Evolutionary conservation across 495 filamentous ascomycete species (phyloP), one percentile per base, ranked within the genome.

Genomic region (Penicillium ochrochloron): DNA sequence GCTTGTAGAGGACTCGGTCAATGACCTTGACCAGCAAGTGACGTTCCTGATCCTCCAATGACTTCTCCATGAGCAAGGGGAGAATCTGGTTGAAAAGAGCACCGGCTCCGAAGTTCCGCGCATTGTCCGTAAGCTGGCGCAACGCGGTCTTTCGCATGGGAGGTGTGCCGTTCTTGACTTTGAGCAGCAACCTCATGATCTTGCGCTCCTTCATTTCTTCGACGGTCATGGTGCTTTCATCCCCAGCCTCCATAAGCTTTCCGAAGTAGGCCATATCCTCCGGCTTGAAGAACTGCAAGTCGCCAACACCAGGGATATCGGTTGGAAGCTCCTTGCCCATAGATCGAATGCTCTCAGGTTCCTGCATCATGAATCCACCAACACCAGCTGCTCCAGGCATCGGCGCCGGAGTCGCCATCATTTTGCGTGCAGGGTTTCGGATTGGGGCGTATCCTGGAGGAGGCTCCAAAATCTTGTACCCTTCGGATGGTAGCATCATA

Each of bases 231-330:
- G 87, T 83, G 66, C 92, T 93, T 73, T 99, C 96, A 71, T 99
- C 92, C n/a, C 88, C 88, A 17, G 91, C 92, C 73, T 98, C 96
- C 50, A 96, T 93, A 23, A 99, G 84, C 82, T 98, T 99, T 59
- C 95, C 94, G 69, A 99, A 99, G 79, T 99, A 99, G 33, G 90
- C 88, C 96, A 97, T 98, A 81, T 99, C 96, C 78, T 97, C 95
- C 11, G 92, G 87, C 78, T 99, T 99, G 85, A 98, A 98, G 77
- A 98, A 99, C 65, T 97, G 94, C 44, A 99, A 81, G 73, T 99
- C 96, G 58, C 96, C 96, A 48, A 99, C 94, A 31, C 96, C 96
- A 21, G 96, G 94, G 61, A 99, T 97, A 75, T 97, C 95, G 5
- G 93, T 97, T 11, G 96, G 96, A 64, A 98, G 87, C 70, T 94